phyloP scores from a whole-genome alignment of 768 basidiomycete genomes.

The Pleurotus platypus region DNA sequence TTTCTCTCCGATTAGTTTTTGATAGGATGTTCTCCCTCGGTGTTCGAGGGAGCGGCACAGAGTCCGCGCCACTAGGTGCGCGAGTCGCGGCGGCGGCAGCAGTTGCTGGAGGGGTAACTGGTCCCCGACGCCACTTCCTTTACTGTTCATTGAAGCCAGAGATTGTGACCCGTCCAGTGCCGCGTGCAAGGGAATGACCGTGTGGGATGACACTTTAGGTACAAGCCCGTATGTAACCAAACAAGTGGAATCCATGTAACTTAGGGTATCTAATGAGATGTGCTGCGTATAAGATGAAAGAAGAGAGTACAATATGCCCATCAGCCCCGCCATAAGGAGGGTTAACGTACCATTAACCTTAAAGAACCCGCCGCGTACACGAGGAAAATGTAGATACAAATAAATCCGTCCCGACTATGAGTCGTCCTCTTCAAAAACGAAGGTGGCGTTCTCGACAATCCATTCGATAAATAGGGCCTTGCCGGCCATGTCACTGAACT shows the following conservation, averaged over 20 bases:
- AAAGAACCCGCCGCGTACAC: background rate
- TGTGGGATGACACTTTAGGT: background rate
- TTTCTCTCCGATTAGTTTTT: constrained; percentile 53
- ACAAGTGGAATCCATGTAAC: constrained; percentile 2
- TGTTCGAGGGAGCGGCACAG: constrained; percentile 70
- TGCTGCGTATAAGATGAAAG: background rate
- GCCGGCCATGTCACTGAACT: constrained; percentile 97
- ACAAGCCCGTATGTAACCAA: background rate
- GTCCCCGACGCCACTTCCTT: constrained; percentile 80
- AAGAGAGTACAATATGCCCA: background rate
- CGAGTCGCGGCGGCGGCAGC: constrained; percentile 59
- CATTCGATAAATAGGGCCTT: constrained; percentile 93
- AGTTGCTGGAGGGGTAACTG: constrained; percentile 57
- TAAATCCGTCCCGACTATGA: background rate
- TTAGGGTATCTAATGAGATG: constrained; percentile 6
- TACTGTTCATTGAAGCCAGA: constrained; percentile 77
- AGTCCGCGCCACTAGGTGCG: constrained; percentile 56
- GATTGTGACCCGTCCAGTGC: constrained; percentile 33
- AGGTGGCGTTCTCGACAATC: constrained; percentile 85
- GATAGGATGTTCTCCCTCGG: constrained; percentile 89
- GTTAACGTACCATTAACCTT: background rate
- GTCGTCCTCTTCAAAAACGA: constrained; percentile 35
- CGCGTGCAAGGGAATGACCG: background rate
- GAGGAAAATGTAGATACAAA: no score
- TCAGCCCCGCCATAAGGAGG: no score